These are phyloP conservation scores for Paratinospora sagittata DNA, from an alignment of 164 flowering plant species.

Conservation along the genomic window DNA sequence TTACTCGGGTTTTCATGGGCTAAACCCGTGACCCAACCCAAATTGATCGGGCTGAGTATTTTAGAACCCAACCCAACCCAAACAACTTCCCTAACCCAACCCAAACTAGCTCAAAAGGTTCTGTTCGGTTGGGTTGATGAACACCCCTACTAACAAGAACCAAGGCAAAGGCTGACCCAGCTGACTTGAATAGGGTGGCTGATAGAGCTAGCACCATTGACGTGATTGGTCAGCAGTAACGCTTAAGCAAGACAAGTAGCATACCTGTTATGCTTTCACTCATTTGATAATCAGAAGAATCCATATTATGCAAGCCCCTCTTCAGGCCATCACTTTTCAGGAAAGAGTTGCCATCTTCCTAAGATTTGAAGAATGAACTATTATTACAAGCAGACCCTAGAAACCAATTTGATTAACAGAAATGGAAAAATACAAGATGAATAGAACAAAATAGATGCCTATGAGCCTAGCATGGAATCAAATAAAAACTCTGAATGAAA, in stretches of 20 bases:
- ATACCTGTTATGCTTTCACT: conserved; percentile 51
- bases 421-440: conserved; percentile 4
- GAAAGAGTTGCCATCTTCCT: conserved; percentile 45
- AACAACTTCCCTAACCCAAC: no score
- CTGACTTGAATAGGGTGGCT: not conserved
- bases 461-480: not conserved
- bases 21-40: no score
- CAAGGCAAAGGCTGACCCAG: not conserved
- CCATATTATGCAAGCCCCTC: conserved; percentile 65
- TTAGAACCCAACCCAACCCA: no score
- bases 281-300: conserved; percentile 73
- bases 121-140: no score
- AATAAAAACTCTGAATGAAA: not conserved
- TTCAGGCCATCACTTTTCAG: conserved; percentile 64
- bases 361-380: conserved; percentile 19
- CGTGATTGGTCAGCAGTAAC: not conserved
- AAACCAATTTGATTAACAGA: not conserved
- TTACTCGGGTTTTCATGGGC: no score
- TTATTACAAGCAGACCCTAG: conserved; percentile 2
- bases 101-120: no score
- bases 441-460: not conserved
- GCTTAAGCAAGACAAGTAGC: conserved; percentile 9
- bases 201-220: not conserved
- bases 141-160: no score
- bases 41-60: no score